Evolutionary conservation across 2,329 filamentous ascomycete genomes (phyloP), one percentile per base, ranked within the genome.

Genomic region (Setomelanomma holmii): DNA sequence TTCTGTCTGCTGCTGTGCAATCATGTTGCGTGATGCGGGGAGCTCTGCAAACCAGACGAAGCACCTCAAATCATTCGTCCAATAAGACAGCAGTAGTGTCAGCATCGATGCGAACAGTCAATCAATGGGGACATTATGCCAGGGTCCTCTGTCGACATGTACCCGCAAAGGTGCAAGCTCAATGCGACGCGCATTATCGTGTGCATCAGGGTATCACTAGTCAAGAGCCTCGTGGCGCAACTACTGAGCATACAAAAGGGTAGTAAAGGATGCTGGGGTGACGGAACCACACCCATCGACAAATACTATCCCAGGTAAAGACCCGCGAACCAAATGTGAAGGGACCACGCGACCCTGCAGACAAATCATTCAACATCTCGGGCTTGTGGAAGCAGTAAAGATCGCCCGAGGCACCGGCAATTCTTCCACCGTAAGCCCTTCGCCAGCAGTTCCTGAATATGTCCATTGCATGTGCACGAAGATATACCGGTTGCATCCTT

Each of bases 381-480:
- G 57, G 22, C 55, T 50, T 60, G 57, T 50, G 57, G 57, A 60
- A 55, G 40, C 20, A 23, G 45, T 14, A 41, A 45, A 39, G 39
- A 48, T 51, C 46, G 51, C 51, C 51, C 41, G 41, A 49, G 45
- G 49, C 46, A 53, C 51, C 57, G 57, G 57, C 57, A 58, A 58
- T 57, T 53, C 20, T 30, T 51, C 19, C 21, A 8, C 10, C 19
- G 19, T 40, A 8, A 22, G 19, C 38, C 19, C 20, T 8, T 21
- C 27, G 5, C 14, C 10, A 30, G 14, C 27, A 3, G 5, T 6
- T 14, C 27, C 10, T 10, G 5, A 30, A 30, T 4, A 3, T 14
- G 10, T 30, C 27, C 3, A 30, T 6, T 14, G 10, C 27, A 30
- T 8, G 10, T 8, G 10, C 27, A 30, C 27, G 27, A 30, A 14